Base-by-base conservation (phyloP, 768 basidiomycete species). In the Dacryopinax primogenitus region DNA sequence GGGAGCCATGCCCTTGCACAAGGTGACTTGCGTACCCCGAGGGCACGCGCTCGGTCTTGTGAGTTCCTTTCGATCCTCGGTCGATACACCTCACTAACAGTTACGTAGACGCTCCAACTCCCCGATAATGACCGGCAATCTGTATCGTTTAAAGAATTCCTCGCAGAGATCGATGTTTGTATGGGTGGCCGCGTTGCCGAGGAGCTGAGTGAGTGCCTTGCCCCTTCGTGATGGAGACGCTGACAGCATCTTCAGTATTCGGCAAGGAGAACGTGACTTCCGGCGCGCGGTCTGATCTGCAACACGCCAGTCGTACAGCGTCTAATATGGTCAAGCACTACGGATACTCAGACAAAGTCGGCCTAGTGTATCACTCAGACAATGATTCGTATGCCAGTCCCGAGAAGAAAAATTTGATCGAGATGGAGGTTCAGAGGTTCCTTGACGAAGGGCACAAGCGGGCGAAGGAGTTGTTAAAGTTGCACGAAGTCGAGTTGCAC, bases 111-210 rank as follows among this genome's bases (percentile, higher is more conserved):
- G 18, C 83, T 86, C 45, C 80, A 83, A 72, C 77, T 93, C 62
- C 91, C 92, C 1, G 83, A 88, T 70, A 80, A 85, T 66, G 91
- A 94, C 74, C 82, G 85, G 66, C 80, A 78, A 66, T 90, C 89
- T 32, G 74, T 90, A 33, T 86, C 83, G 37, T 77, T 81, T 44
- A 88, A 83, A 67, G 85, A 94, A 74, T 92, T 84, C 73, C 78
- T 86, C 45, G 89, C 89, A 18, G 78, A 79, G 68, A 92, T 98
- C 69, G 95, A 96, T 74, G 93, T 96, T 26, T 85, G 83, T 33
- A 88, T 97, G 82, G 95, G 93, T 12, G 95, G 96, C 23, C 87
- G 96, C 62, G 89, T 93, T 4, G 96, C 96, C 26, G 96, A 99
- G 75, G 91, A 90, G 77, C 74, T 96, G 69, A 83, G 90, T 88